A percentile compares a stretch with the other conserved stretches of the same genome.
Conservation (phyloP, 1,284 basidiomycete species). For the Cryptococcus neoformans region DNA sequence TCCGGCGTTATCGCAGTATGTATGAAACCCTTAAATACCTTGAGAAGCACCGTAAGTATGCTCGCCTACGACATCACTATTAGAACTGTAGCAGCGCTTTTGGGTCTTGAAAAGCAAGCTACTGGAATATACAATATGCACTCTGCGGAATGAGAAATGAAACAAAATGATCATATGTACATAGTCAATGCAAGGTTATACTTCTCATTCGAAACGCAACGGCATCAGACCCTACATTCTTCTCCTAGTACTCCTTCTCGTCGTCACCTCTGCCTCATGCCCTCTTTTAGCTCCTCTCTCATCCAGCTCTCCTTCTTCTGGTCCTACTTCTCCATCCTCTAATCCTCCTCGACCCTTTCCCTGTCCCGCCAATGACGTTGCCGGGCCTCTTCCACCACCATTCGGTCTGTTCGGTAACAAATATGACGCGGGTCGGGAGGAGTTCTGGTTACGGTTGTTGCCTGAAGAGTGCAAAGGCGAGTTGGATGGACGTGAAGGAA, state of each 20-base stretch:
- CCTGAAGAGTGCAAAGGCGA: neutral
- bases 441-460: neutral
- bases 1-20: no score
- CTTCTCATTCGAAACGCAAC: neutral
- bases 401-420: neutral
- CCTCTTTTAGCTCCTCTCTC: neutral
- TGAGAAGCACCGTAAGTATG: no score
- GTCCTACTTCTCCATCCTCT: neutral
- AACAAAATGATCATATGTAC: neutral
- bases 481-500: neutral
- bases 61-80: no score
- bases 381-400: neutral
- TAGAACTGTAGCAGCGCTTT: no score
- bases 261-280: neutral
- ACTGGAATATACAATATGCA: neutral
- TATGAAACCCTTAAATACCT: no score
- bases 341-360: neutral
- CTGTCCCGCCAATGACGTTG: neutral
- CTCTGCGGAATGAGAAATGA: neutral
- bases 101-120: no score
- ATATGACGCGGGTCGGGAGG: neutral
- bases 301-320: neutral
- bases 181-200: neutral
- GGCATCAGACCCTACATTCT: neutral
- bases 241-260: neutral